Evolutionary conservation across 2,329 filamentous ascomycete species (phyloP).

Genomic region (Shiraia bambusicola): DNA sequence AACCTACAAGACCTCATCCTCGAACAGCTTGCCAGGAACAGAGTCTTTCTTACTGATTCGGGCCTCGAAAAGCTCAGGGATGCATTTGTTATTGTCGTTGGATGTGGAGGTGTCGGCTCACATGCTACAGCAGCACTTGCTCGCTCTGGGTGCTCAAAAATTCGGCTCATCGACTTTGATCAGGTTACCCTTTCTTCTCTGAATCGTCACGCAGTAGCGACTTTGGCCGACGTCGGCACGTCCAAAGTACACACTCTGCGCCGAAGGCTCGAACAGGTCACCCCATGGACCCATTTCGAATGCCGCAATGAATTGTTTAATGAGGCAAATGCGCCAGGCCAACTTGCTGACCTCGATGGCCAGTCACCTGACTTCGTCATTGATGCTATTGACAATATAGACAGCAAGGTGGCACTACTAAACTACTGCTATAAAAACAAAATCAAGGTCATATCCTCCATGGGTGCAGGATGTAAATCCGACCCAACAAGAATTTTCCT

Average conservation of each 20-base stretch:
- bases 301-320: conserved; percentile 82
- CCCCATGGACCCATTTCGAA: conserved; percentile 91
- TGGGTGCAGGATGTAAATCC: conserved; percentile 96
- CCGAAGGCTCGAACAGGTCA: conserved; percentile 77
- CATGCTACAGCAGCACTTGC: conserved; percentile 85
- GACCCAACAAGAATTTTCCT: conserved; percentile 81
- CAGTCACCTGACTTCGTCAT: conserved; percentile 82
- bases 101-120: conserved; percentile 91
- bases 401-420: conserved; percentile 88
- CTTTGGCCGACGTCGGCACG: conserved; percentile 87
- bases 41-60: conserved; percentile 82
- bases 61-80: conserved; percentile 77
- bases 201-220: conserved; percentile 94
- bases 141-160: conserved; percentile 82
- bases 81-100: conserved; percentile 85
- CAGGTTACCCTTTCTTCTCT: conserved; percentile 93
- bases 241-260: conserved; percentile 87
- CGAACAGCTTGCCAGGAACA: conserved; percentile 90
- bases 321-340: conserved; percentile 61
- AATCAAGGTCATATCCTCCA: conserved; percentile 85
- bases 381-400: conserved; percentile 97
- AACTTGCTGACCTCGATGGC: conserved; percentile 69
- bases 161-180: conserved; percentile 93
- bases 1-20: conserved; percentile 72
- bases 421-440: conserved; percentile 80